Base-by-base conservation (phyloP, 106 monocot species). In the Dioscorea alata region DNA sequence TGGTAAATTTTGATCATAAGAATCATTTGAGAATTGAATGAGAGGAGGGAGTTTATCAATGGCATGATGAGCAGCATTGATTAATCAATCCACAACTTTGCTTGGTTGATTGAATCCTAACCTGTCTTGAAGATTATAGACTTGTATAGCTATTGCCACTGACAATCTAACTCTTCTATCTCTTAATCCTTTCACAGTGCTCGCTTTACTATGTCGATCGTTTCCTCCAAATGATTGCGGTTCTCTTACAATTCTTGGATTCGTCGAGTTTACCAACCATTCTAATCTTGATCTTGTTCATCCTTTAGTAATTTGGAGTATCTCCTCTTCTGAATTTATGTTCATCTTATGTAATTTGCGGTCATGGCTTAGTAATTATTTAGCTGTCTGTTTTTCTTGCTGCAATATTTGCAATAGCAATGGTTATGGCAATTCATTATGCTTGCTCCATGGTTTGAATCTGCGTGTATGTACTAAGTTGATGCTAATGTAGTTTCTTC, bases 31-130 rank as follows among this genome's bases (percentile, higher is more conserved):
- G 7, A 34, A 34, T 34, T 34, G 34, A 34, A 34, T 65, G 4
- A 79, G 79, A 18, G 74, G 74, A 23, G 73, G 73, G 15, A 79
- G 74, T 57, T 74, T 69, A 21, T 73, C 58, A 63, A 69, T 72
- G 28, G 76, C 72, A 72, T 74, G 69, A 24, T 64, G 63, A 13
- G 74, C 69, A 28, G 69, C 69, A 69, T 74, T 58, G 60, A 80
- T 68, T 56, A 74, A 52, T 69, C 79, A 80, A 59, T 80, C 74
- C 17, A 80, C 63, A 63, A 63, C 63, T 34, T 63, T 63, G 63
- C 63, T 63, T 16, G 63, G 63, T 34, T 63, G 63, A 33, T 34
- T 32, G 2, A 63, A n/a, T 5, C 63, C 63, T 34, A 63, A n/a
- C 33, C 13, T 63, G 6, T 63, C 63, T n/a, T 63, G 63, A 20